Base-by-base conservation (phyloP, 768 basidiomycete genomes). In the Podaxis sp. region DNA sequence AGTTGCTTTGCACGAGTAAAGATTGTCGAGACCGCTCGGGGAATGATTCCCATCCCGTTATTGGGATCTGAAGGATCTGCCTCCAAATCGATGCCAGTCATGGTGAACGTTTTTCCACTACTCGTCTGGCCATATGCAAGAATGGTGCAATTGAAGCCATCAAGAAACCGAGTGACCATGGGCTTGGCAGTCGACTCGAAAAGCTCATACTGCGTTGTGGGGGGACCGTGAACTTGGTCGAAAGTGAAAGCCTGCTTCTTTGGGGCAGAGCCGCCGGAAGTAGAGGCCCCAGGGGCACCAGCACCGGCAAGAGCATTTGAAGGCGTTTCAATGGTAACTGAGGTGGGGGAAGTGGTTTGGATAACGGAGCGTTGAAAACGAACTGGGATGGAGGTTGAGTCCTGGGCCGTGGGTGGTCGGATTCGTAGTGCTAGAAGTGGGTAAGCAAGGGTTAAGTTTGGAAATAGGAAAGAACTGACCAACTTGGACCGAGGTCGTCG, bases 111-210 rank as follows among this genome's bases (percentile, higher is more conserved):
- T 77, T 99, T 99, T 62, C 96, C 96, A 66, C 92, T 94, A 66
- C 91, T 93, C 2, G 96, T 98, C 74, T 98, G 96, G 40, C 96
- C 96, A 75, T 99, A 99, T 55, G 97, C 97, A 66, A 99, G 86
- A 59, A 98, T 91, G 11, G 97, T 99, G 65, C 96, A 96, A 78
- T 99, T 99, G 75, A 95, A 95, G 4, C 96, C 96, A 70, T 95
- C 93, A 33, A 94, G 71, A 73, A 96, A 96, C 67, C 92, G 90
- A 29, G 87, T 84, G 65, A 96, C 82, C 70, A 96, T 89, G 11
- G 93, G 93, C 50, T 89, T 83, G 22, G 93, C 90, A 40, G 95
- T 96, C 5, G 83, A 82, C 33, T 88, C 88, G 75, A 93, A 99
- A 67, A 98, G 84, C 29, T 87, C 85, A 75, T 89, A 85, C 72